Evolutionary conservation across 148 eudicot species (phyloP), one percentile per base, ranked within the genome.

Genomic region (Amaranthus cruentus): DNA sequence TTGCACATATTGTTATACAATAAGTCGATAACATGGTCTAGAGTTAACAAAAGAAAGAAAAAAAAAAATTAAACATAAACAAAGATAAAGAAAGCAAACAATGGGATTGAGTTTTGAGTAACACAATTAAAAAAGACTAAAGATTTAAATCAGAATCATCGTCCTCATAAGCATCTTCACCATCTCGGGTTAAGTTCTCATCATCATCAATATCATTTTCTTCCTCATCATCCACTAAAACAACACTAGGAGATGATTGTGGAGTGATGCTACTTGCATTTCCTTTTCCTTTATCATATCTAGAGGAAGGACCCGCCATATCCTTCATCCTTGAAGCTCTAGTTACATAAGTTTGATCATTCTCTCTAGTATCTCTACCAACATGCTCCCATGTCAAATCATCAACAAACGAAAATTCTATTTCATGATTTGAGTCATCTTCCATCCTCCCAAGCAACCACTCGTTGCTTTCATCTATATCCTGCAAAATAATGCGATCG

Each of bases 391-490:
- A 62, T 43, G 7, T 43, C 18, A 18, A 58, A 15, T 15, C 7
- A 62, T 12, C 66, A 43, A 42, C n/a, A 12, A 10, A 42, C 66
- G 11, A 47, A 28, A 43, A 62, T 14, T 57, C 61, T 42, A 42
- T 8, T 42, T 44, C 66, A 9, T 62, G n/a, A 18, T 44, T 7
- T 0, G 61, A 57, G 66, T 12, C 44, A 14, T 62, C 49, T 9
- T 62, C 66, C 66, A 62, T 43, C 44, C 46, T 62, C 49, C 66
- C 14, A 42, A 62, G 47, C 3, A 62, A 48, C 66, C 49, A 62
- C 15, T 62, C 66, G 11, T 62, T 62, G 13, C 66, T 42, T 9
- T 42, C 66, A 44, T 62, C 66, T 42, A 44, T 58, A 21, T 58
- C 62, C 13, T n/a, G 28, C 28, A 58, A 58, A 38, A 58, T 21